Percentiles rank a stretch among this genome's conserved stretches.
Evolutionary conservation across 805 yeast species (phyloP).

Genomic region (Lachancea dasiensis): DNA sequence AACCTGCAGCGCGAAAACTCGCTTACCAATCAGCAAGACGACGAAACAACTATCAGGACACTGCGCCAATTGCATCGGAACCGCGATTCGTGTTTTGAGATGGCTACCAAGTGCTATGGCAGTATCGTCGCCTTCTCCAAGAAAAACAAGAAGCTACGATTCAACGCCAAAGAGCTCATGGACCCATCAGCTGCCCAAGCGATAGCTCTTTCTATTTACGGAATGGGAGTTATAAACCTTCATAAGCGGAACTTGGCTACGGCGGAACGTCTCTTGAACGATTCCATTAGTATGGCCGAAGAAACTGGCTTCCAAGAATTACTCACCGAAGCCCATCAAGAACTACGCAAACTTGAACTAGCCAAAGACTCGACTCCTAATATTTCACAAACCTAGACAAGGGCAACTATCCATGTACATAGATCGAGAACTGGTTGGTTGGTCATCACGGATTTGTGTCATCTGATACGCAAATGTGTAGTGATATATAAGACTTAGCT

Average conservation of each 20-base stretch:
- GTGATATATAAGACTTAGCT: neutral
- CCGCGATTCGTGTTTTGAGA: conserved; percentile 28
- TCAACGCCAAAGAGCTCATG: conserved; percentile 32
- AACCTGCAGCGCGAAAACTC: conserved; percentile 25
- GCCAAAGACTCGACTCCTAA: conserved; percentile 14
- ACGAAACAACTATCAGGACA: conserved; percentile 21
- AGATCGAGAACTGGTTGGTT: no score
- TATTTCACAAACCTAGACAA: neutral
- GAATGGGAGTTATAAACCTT: conserved; percentile 73
- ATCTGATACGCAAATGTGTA: neutral
- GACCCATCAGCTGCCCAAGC: conserved; percentile 51
- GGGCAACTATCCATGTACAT: no score
- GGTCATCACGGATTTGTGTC: neutral
- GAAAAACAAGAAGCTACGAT: conserved; percentile 29
- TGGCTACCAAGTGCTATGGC: conserved; percentile 38
- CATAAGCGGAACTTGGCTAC: conserved; percentile 49
- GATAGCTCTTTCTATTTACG: conserved; percentile 76
- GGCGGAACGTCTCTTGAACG: conserved; percentile 58
- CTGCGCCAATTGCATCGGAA: conserved; percentile 24
- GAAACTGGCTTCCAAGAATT: conserved; percentile 61
- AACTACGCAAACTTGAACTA: conserved; percentile 46
- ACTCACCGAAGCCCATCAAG: conserved; percentile 58
- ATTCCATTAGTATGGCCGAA: conserved; percentile 64
- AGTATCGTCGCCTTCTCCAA: conserved; percentile 40
- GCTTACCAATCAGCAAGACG: conserved; percentile 16